Evolutionary conservation across 495 filamentous ascomycete genomes (phyloP).

Genomic region (Talaromyces stipitatus): DNA sequence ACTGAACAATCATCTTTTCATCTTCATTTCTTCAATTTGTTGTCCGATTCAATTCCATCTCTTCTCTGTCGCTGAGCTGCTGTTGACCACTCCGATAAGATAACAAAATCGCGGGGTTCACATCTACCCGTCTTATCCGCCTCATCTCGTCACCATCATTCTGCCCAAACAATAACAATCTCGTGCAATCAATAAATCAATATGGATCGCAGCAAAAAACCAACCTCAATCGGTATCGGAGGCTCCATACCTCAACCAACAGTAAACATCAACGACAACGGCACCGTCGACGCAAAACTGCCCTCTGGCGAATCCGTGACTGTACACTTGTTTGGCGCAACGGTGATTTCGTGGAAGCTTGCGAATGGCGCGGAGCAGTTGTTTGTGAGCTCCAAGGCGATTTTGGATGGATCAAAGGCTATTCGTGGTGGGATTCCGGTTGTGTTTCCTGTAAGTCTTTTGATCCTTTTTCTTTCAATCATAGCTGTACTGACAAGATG

Average conservation of each 20-base stretch:
- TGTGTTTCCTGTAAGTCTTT: conserved; percentile 90
- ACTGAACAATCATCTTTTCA: background rate
- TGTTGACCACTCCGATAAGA: background rate
- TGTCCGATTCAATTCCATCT: background rate
- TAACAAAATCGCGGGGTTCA: background rate
- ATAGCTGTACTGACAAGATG: background rate
- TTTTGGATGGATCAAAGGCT: conserved; percentile 57
- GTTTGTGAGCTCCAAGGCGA: conserved; percentile 74
- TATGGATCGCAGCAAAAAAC: conserved; percentile 80
- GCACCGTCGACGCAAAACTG: conserved; percentile 59
- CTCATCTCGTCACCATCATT: background rate
- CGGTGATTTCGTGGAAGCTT: conserved; percentile 87
- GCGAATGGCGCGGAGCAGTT: conserved; percentile 74
- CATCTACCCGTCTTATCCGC: too few species aligned
- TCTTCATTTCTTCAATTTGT: background rate
- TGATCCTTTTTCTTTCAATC: background rate
- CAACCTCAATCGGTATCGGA: conserved; percentile 64
- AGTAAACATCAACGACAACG: conserved; percentile 59
- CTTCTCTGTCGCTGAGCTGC: background rate
- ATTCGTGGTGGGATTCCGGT: conserved; percentile 70
- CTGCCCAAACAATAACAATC: background rate
- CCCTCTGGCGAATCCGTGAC: conserved; percentile 80
- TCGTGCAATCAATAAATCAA: conserved; percentile 7
- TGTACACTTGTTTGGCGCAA: conserved; percentile 84
- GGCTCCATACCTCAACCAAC: conserved; percentile 56